A percentile compares a stretch with the other conserved stretches of the same genome.
These are phyloP conservation scores for Aspergillus pseudoterreus DNA, from an alignment of 2,329 filamentous ascomycete species.

Conservation along the genomic window DNA sequence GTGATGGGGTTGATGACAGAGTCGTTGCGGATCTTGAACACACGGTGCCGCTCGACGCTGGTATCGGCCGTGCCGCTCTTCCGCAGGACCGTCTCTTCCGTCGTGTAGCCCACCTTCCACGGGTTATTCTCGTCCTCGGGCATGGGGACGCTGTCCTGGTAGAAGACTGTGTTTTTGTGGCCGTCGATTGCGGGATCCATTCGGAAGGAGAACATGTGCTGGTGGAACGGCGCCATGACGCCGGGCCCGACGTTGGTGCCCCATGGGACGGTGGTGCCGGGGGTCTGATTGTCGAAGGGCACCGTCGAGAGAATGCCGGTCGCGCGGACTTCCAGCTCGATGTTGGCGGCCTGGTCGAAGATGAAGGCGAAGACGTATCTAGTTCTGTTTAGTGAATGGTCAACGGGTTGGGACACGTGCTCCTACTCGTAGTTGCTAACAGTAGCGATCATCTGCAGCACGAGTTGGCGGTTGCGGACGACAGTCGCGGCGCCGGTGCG, in stretches of 20 bases:
- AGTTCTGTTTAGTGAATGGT: neutral
- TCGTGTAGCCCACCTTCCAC: slow-evolving; percentile 58
- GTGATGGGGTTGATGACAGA: slow-evolving; percentile 43
- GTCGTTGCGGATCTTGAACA: slow-evolving; percentile 54
- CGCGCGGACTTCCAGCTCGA: slow-evolving; percentile 65
- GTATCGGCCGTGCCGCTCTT: slow-evolving; percentile 51
- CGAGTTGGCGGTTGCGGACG: slow-evolving; percentile 62
- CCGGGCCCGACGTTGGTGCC: slow-evolving; percentile 68
- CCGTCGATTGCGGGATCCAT: slow-evolving; percentile 61
- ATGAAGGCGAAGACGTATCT: slow-evolving; percentile 66
- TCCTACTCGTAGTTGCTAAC: slow-evolving; percentile 63
- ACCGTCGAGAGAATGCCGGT: slow-evolving; percentile 67
- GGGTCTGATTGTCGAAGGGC: slow-evolving; percentile 58
- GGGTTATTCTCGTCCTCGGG: slow-evolving; percentile 57
- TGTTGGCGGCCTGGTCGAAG: slow-evolving; percentile 67
- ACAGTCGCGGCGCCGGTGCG: slow-evolving; percentile 61
- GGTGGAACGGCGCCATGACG: slow-evolving; percentile 67
- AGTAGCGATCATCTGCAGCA: slow-evolving; percentile 68
- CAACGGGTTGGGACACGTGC: too few species aligned
- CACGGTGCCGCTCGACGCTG: slow-evolving; percentile 46
- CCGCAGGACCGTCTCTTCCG: slow-evolving; percentile 50
- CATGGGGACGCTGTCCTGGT: slow-evolving; percentile 54
- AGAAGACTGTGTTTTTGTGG: slow-evolving; percentile 51
- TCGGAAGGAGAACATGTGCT: slow-evolving; percentile 71
- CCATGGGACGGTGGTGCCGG: slow-evolving; percentile 59